These are phyloP conservation scores for Melampsora larici-populina DNA, from an alignment of 1,284 basidiomycete genomes.

Conservation along the genomic window DNA sequence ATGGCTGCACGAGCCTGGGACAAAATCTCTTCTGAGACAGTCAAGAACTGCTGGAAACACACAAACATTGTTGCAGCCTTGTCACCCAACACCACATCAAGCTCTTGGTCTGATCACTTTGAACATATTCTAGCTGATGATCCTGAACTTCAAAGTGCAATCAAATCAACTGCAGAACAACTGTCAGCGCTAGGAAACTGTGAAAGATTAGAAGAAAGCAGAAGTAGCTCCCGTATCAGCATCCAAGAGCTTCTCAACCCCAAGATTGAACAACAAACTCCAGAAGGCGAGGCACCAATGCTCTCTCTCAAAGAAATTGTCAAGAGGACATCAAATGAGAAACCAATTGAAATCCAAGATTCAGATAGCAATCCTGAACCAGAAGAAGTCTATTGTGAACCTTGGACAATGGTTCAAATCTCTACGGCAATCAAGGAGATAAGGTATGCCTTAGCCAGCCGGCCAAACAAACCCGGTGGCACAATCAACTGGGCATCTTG, in stretches of 20 bases:
- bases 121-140: background rate
- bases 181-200: background rate
- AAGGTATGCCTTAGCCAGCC: no score
- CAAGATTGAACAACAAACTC: background rate
- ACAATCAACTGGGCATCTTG: no score
- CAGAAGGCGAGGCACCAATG: background rate
- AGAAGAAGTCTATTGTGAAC: background rate
- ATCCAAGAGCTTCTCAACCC: conserved; percentile 4
- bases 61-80: background rate
- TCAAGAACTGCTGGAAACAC: background rate
- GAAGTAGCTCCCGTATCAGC: background rate
- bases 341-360: background rate
- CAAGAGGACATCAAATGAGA: background rate
- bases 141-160: background rate
- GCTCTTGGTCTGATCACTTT: background rate
- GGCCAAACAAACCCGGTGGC: no score
- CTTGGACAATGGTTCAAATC: background rate
- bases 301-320: background rate
- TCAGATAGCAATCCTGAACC: background rate
- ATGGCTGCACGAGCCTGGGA: conserved; percentile 22
- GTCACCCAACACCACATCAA: background rate
- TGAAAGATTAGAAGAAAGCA: background rate
- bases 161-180: background rate
- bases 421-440: background rate
- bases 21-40: background rate